Evolutionary conservation across 208 protist species (phyloP).

Genomic region (Leishmania mexicana): DNA sequence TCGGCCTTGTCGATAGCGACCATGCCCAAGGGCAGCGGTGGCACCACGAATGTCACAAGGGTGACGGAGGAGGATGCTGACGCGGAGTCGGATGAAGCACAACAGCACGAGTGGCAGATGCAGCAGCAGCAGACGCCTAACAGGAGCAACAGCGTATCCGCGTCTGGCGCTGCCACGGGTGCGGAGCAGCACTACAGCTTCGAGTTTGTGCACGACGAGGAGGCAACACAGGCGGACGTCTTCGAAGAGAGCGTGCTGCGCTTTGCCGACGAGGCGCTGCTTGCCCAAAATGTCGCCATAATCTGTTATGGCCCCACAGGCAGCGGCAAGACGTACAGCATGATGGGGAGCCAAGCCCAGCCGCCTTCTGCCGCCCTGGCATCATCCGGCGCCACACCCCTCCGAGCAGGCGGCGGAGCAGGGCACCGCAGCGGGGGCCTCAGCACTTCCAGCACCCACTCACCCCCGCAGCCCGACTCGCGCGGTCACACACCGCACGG

Average conservation of each 20-base stretch:
- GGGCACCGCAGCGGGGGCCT: not conserved
- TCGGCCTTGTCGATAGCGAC: conserved; percentile 26
- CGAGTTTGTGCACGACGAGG: conserved; percentile 85
- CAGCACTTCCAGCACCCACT: not conserved
- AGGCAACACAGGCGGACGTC: conserved; percentile 84
- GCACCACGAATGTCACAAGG: not conserved
- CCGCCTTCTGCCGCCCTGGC: not conserved
- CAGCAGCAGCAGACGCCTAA: conserved; percentile 4
- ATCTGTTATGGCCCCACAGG: conserved; percentile 89
- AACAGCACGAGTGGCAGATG: not conserved
- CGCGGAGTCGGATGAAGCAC: not conserved
- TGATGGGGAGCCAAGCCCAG: conserved; percentile 69
- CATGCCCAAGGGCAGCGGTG: not conserved
- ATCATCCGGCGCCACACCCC: not conserved
- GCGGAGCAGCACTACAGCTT: conserved; percentile 84
- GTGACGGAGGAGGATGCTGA: not conserved
- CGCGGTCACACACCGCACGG: conserved; percentile 3
- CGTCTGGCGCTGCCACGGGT: conserved; percentile 6
- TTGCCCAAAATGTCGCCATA: conserved; percentile 83
- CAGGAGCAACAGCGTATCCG: conserved; percentile 5
- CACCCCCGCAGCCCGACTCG: not conserved
- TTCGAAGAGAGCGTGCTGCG: conserved; percentile 89
- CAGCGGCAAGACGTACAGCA: conserved; percentile 91
- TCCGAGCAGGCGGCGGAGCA: not conserved
- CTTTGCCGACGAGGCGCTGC: conserved; percentile 83